phyloP scores from a whole-genome alignment of 768 basidiomycete species.

The Omphalotus guepiniiformis region DNA sequence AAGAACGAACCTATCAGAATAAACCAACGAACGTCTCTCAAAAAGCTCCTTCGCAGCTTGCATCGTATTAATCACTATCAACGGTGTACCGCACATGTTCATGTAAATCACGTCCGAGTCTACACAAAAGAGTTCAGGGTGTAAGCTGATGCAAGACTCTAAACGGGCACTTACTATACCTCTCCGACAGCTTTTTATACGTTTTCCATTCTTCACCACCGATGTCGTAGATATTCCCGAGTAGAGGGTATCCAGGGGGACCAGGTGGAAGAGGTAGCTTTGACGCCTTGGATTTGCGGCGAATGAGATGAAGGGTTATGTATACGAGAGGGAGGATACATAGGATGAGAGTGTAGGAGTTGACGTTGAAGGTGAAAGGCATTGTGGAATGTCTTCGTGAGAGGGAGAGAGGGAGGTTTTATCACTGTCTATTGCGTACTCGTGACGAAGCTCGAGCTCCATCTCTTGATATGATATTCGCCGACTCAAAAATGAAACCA shows the following conservation, averaged over 20 bases:
- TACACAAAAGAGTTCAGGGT: neutral
- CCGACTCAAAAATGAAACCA: too few relatives aligned
- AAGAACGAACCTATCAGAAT: slow-evolving; percentile 23
- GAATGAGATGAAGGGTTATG: too few relatives aligned
- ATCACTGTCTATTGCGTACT: too few relatives aligned
- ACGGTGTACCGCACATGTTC: slow-evolving; percentile 26
- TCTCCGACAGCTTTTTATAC: neutral
- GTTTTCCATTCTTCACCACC: neutral
- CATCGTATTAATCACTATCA: slow-evolving; percentile 28
- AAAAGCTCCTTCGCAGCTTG: slow-evolving; percentile 29
- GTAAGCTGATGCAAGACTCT: neutral
- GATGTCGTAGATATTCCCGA: slow-evolving; percentile 11
- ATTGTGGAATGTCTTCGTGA: too few relatives aligned
- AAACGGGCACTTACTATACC: neutral
- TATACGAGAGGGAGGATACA: too few relatives aligned
- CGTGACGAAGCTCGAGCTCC: too few relatives aligned
- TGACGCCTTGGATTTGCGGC: too few relatives aligned
- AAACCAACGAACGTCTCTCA: slow-evolving; percentile 29
- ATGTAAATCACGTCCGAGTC: slow-evolving; percentile 19
- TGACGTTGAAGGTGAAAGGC: too few relatives aligned
- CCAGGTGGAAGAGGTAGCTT: slow-evolving; percentile 8
- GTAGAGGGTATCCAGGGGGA: slow-evolving; percentile 4
- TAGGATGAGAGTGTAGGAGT: too few relatives aligned
- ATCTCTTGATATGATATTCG: too few relatives aligned
- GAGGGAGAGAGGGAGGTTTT: too few relatives aligned